A percentile compares a stretch with the other conserved stretches of the same genome.
Conservation (phyloP, 805 yeast species). For the Teunomyces cretensis region DNA sequence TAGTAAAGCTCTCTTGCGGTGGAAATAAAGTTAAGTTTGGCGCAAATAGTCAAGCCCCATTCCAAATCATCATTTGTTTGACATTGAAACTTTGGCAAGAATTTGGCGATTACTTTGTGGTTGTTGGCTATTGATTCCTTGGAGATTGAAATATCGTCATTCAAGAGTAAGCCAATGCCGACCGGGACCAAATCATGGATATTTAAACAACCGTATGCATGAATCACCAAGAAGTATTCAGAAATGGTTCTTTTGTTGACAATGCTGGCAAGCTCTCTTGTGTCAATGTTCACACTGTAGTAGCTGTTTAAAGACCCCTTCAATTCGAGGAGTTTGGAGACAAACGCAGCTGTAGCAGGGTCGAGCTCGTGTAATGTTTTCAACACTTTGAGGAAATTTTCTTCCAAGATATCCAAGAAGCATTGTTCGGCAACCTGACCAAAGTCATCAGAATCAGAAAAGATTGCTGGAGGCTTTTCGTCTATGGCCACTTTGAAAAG, state of each 20-base stretch:
- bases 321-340: constrained; percentile 62
- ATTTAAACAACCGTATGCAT: constrained; percentile 54
- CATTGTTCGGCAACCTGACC: constrained; percentile 29
- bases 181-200: constrained; percentile 58
- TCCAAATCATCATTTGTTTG: constrained; percentile 74
- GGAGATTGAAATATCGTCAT: constrained; percentile 43
- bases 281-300: constrained; percentile 20
- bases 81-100: constrained; percentile 60
- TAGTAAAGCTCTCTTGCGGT: constrained; percentile 58
- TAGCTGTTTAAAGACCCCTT: constrained; percentile 53
- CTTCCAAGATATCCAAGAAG: constrained; percentile 56
- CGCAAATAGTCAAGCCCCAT: constrained; percentile 74
- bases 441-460: constrained; percentile 38
- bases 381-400: constrained; percentile 56
- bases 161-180: constrained; percentile 61
- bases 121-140: constrained; percentile 34
- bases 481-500: constrained; percentile 32
- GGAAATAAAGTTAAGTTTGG: constrained; percentile 58
- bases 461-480: constrained; percentile 28
- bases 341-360: constrained; percentile 61
- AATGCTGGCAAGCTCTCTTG: constrained; percentile 10
- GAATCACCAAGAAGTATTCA: constrained; percentile 54
- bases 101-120: constrained; percentile 47
- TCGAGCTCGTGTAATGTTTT: constrained; percentile 60
- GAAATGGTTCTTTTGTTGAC: constrained; percentile 40